Evolutionary conservation across 805 yeast species (phyloP).

Genomic region (Kluyveromyces starmeri): DNA sequence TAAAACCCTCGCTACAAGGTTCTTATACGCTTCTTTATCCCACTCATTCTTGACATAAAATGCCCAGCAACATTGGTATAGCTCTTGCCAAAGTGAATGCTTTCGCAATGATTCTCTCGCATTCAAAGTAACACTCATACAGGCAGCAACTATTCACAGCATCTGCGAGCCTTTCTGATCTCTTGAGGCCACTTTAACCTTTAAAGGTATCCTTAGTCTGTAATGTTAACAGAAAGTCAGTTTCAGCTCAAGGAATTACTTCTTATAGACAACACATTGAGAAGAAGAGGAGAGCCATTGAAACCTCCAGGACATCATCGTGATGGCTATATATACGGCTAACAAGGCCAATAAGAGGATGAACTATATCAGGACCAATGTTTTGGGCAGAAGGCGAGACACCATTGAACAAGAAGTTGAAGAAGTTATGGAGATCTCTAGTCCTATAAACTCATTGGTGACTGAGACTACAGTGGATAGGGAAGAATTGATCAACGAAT

Average conservation of each 20-base stretch:
- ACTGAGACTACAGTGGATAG: slow-evolving; percentile 26
- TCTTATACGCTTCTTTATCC: not conserved
- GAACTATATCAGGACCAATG: slow-evolving; percentile 12
- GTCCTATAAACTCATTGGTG: slow-evolving; percentile 17
- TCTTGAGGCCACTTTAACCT: no score
- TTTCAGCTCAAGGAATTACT: no score
- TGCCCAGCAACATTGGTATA: slow-evolving; percentile 3
- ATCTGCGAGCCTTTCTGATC: no score
- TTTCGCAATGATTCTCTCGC: no score
- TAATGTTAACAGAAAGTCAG: no score
- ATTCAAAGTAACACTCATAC: no score
- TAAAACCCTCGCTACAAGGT: slow-evolving; percentile 4
- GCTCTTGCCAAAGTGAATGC: slow-evolving; percentile 4
- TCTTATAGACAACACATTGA: no score
- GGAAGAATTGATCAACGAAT: slow-evolving; percentile 16
- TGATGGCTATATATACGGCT: slow-evolving; percentile 1
- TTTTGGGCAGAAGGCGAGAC: slow-evolving; percentile 19
- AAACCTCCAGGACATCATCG: no score
- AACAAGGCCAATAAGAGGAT: slow-evolving; percentile 3
- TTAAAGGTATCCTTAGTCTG: no score
- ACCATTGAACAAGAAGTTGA: slow-evolving; percentile 9
- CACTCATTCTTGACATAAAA: slow-evolving; percentile 2
- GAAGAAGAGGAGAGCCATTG: no score
- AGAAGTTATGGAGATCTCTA: slow-evolving; percentile 9
- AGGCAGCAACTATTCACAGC: no score